Base-by-base conservation (phyloP, 768 basidiomycete genomes). In the Naematelia encephala region DNA sequence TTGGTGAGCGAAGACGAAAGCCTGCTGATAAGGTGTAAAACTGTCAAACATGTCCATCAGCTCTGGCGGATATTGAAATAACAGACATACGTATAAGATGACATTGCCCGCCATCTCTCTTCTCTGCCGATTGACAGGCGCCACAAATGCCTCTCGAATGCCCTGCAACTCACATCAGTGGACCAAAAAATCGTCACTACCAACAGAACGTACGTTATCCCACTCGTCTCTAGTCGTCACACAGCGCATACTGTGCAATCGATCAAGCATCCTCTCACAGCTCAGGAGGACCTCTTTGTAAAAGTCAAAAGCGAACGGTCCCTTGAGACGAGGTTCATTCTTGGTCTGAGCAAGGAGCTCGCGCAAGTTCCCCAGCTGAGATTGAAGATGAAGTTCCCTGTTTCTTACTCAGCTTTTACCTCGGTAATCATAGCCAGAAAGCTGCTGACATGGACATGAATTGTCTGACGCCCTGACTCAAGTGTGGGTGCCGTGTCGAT, bases 201-300 rank as follows among this genome's bases (percentile, higher is more conserved):
- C 54, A 28, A 42, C 19, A 19, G 16, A 16, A 54, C 84, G 75
- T 73, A 84, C 90, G 62, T 87, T 89, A 74, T 86, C 86, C 92
- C 93, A 97, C 80, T 94, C 91, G 75, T 94, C 90, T 42, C 90
- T 83, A 0, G 91, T 91, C 4, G 90, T 96, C n/a, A 97, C 93
- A 74, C 91, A 93, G 26, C 93, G 84, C 88, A 98, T 96, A 64
- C 90, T 89, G 74, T 98, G 96, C 57, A 99, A 78, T 71, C 72
- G 52, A 57, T 78, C 76, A 26, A 86, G 85, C 65, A 78, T 74
- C 21, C 73, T 64, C 53, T 77, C 75, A 29, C 74, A 78, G 14
- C 69, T 67, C 4, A 74, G 54, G 42, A 81, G 56, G 4, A 79
- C 69, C 27, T 70, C 64, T 12, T 90, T 86, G 69, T 98, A 99